Base-by-base conservation (phyloP, 2,329 filamentous ascomycete species). In the Hypoxylon sp. region DNA sequence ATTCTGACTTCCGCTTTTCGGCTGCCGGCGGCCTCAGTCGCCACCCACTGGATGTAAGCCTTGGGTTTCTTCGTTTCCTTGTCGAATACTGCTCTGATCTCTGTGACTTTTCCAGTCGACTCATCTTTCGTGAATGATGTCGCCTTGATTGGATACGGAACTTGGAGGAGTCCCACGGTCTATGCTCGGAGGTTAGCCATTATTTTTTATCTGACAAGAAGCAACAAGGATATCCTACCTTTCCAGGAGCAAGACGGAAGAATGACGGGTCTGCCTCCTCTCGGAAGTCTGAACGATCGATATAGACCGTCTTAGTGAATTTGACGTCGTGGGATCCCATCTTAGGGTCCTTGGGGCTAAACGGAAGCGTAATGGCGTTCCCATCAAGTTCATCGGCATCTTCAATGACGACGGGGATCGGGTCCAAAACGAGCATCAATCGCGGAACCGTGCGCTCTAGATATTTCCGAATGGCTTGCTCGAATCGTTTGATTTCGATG, bases 1-100 rank as follows among this genome's bases (percentile, higher is more conserved):
- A 94, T 79, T 51, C 92, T 88, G 30, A 85, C 89, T 70, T 92
- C 88, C 8, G 87, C 86, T 60, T 84, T 84, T 9, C 79, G 79
- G 0, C 87, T 81, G 1, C 83, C 86, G 27, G 49, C 56, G n/a
- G 45, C 49, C n/a, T 59, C 56, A 4, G 85, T 83, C 4, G 86
- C 84, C 4, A 96, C 89, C 93, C 93, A 97, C 68, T 96, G 91
- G 68, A 97, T 96, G 67, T 84, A 90, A 1, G 91, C 86, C 75
- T 95, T 93, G 30, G 88, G 84, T 63, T 84, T 82, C 66, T 87
- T 85, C 12, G 79, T 82, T 54, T 90, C 87, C 51, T 88, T 88
- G 55, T 90, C 87, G 45, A 86, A 86, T 13, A 79, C 78, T 9
- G 87, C 88, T 21, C 79, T 78, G 51, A 93, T 81, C 59, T 85